Evolutionary conservation across 768 basidiomycete genomes (phyloP), one percentile per base, ranked within the genome.

Genomic region (Podaxis mareebaensis): DNA sequence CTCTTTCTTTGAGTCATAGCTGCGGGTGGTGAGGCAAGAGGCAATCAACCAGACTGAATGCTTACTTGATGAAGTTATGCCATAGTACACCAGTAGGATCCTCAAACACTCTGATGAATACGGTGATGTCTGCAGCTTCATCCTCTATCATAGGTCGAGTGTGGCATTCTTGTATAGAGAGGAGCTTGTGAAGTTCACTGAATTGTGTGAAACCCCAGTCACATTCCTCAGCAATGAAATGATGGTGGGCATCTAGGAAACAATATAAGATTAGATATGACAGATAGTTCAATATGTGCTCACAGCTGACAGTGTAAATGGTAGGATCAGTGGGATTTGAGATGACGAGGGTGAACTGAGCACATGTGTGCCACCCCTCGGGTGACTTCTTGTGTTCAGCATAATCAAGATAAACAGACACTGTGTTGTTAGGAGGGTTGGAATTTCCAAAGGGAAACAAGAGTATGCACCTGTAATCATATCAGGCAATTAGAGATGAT

Each of bases 181-280:
- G 96, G 13, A 96, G 81, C 76, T 99, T 99, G 68, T 96, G 88
- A 58, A 99, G 81, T 78, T 99, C 97, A 76, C 95, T 96, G 74
- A 99, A 99, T 54, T 97, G 92, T 63, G 97, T 99, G 78, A 99
- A 99, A 58, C 97, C 97, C 97, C 97, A 99, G 77, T 99, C 97
- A 72, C 95, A 97, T 76, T 99, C 97, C 78, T 99, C 97, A 63
- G 95, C 86, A 73, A 98, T 96, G 79, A 99, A 99, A 63, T 96
- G 93, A 81, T 99, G 97, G 68, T 99, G 96, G 13, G 97, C 97
- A 76, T 99, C 96, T 99, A 74, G 20, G 48, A 46, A 39, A 66
- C 33, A 51, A 59, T 30, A 55, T 46, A 55, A 33, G 60, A 28
- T 39, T 53, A 53, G 58, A 60, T 39, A 58, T 58, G 52, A n/a